Evolutionary conservation across 352 stramenopile species (phyloP), one percentile per base, ranked within the genome.

Genomic region (Phytophthora megakarya): DNA sequence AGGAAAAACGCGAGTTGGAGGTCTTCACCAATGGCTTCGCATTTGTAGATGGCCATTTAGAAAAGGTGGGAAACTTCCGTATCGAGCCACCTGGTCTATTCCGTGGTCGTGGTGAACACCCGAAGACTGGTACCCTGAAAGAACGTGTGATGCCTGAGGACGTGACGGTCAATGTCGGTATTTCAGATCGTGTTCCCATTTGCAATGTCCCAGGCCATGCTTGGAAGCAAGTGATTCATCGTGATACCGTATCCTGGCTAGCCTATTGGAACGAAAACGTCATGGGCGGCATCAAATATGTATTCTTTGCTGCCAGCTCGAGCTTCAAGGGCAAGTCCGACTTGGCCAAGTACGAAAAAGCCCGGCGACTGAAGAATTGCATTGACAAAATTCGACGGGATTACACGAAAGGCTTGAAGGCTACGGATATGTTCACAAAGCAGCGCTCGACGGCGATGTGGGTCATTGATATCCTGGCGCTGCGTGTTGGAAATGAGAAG

Each of bases 401-500:
- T 56, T 98, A 98, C 70, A 86, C 87, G 49, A 87, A 90, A 50
- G 93, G 90, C 0, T 72, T 98, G 19, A 81, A 82, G 44, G 83
- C 84, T 7, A 98, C 97, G 65, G 93, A 98, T 61, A 89, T 92
- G 73, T 93, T 95, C 46, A 90, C 79, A 18, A 83, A 87, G 53
- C 97, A 99, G 72, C 86, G 98, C 13, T 98, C 95, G 1, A 99
- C 97, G 25, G 97, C 97, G n/a, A 99, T 99, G 87, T 99, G 97
- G 97, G 95, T 99, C 35, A 99, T 99, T 72, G 98, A 99, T 87
- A 80, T 97, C 39, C 77, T 99, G n/a, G 98, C 98, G 8, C 80
- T 99, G 61, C 97, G 98, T 98, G 98, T 99, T 16, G 98, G 98
- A 57, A 98, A 98, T 55, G 98, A 99, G 67, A 99, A 99, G 70